Evolutionary conservation across 2,329 filamentous ascomycete genomes (phyloP), one percentile per base, ranked within the genome.

Genomic region (Aspergillus sp.): DNA sequence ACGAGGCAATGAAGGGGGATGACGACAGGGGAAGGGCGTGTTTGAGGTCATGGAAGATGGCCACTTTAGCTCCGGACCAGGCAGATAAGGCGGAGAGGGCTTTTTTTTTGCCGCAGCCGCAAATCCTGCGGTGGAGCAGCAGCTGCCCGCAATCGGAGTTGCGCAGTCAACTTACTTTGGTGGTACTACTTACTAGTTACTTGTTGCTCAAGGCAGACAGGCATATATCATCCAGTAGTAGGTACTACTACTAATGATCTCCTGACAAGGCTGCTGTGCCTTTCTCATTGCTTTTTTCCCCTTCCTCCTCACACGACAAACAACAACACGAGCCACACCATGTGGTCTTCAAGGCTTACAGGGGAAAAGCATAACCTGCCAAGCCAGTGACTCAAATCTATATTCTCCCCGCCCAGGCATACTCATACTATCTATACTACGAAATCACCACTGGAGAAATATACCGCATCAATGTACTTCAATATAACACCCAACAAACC

Each of bases 21-120:
- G 32, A 54, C 25, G 52, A 41, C 47, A 47, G 54, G 23, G 50
- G 48, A 38, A 58, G 58, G 32, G 32, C 32, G 32, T 36, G 32
- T 36, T 57, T 62, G 59, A 58, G 52, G 58, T 64, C 68, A 66
- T 65, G 64, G 57, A 60, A 65, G 54, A 56, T 59, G 54, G 54
- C 56, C 44, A 57, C 60, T 54, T 52, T 57, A 54, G 25, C 56
- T 55, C 53, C 42, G 53, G 39, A 55, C 38, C 42, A 55, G 53
- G 53, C 53, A 57, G 57, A 60, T 47, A 58, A 62, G 61, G 63
- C 62, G 56, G 58, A 65, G 58, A 62, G 56, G 56, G 56, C 53
- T 48, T 50, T 57, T 38, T 49, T 48, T 57, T 61, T 64, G 53
- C 50, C 44, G 42, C 53, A n/a, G 38, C 52, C 30, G 54, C 41